Evolutionary conservation across 495 filamentous ascomycete species (phyloP), one percentile per base, ranked within the genome.

Genomic region (Penicillium antarcticum): DNA sequence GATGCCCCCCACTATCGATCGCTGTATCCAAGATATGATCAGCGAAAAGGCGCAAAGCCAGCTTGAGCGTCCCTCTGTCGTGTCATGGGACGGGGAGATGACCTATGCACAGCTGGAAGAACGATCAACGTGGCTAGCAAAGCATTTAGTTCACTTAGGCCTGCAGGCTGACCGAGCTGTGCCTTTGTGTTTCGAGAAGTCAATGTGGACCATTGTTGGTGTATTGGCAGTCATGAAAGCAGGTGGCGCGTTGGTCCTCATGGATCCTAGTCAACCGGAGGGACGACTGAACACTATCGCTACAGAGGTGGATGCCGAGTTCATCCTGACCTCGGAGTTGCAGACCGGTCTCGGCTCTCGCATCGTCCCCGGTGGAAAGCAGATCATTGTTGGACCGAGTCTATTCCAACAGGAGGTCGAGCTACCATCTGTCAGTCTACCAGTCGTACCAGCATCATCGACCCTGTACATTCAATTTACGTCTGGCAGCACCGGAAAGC

Each of bases 201-300:
- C 65, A 0, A 42, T 45, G 11, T 77, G 68, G 63, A 59, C 66
- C 14, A 63, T 71, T 33, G 66, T 80, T 8, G 62, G 66, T n/a
- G 75, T 77, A 45, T 58, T 80, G 3, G 70, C 58, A 10, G 58
- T 79, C 23, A 47, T 78, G 48, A 75, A 76, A 50, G 70, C 71
- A 5, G 77, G 77, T 11, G 73, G 61, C 12, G 70, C 71, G 6
- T 73, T 59, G 43, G 61, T 76, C 1, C 62, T 66, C 4, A 49
- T 80, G 2, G 75, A 78, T 47, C 61, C 69, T 11, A 46, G 52
- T 14, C 55, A 70, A 47, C 74, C 74, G 0, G 16, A 45, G 8
- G 47, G 53, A 32, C 65, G 77, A 1, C 41, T 75, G 12, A 49
- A 43, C 13, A 34, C 44, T 1, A 63, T 72, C 7, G 45, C 64